A percentile compares a stretch with the other conserved stretches of the same genome.
Evolutionary conservation across 1,139 yeast species (phyloP).

Genomic region (Sugiyamaella neomexicana): DNA sequence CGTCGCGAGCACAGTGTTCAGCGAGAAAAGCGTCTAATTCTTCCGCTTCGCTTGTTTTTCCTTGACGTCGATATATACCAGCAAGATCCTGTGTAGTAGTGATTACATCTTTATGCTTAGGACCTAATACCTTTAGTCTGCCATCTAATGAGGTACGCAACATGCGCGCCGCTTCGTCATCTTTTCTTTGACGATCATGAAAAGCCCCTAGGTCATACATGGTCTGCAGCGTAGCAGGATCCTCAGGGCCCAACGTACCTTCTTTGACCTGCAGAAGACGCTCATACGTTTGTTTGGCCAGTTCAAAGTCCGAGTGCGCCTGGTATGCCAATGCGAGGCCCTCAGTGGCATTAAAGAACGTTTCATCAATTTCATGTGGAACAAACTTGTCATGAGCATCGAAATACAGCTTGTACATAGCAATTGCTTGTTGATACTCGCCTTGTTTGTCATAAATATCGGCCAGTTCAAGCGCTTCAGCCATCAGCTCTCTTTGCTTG

Average conservation of each 20-base stretch:
- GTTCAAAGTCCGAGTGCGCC: not conserved
- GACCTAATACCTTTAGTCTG: not conserved
- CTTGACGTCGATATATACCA: not conserved
- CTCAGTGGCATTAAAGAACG: slow-evolving; percentile 1
- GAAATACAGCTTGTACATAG: slow-evolving; percentile 8
- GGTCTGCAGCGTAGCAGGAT: slow-evolving; percentile 1
- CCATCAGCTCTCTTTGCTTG: slow-evolving; percentile 4
- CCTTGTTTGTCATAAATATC: slow-evolving; percentile 6
- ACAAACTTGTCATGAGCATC: slow-evolving; percentile 4
- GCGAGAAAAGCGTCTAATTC: not conserved
- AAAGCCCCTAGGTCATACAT: slow-evolving; percentile 8
- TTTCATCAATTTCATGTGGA: slow-evolving; percentile 1
- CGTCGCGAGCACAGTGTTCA: not conserved
- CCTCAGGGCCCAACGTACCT: not conserved
- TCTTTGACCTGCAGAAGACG: slow-evolving; percentile 4
- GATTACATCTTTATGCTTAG: not conserved
- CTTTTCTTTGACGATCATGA: not conserved
- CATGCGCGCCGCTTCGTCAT: not conserved
- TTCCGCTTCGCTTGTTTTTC: not conserved
- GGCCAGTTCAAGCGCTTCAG: slow-evolving; percentile 9
- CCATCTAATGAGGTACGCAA: slow-evolving; percentile 8
- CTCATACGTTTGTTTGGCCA: not conserved
- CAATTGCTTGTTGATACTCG: slow-evolving; percentile 6
- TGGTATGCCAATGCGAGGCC: slow-evolving; percentile 6
- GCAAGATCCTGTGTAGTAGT: not conserved